These are phyloP conservation scores for Leccinum subspadiceum DNA, from an alignment of 1,284 basidiomycete genomes.

Conservation along the genomic window DNA sequence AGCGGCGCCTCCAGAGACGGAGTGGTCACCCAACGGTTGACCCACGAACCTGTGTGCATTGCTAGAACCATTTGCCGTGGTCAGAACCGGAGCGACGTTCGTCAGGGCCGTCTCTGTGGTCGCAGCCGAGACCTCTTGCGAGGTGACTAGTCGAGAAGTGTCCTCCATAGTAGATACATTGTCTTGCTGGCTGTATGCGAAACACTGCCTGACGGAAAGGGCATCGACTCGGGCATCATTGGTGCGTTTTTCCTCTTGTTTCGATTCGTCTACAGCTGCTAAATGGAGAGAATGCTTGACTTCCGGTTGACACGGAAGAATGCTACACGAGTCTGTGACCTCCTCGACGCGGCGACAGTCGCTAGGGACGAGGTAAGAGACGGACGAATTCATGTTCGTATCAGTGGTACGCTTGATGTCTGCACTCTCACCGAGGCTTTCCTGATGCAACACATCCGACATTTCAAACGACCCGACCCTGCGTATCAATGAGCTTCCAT, in stretches of 20 bases:
- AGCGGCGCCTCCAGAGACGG: background rate
- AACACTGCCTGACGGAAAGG: background rate
- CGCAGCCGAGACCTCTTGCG: background rate
- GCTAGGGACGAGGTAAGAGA: background rate
- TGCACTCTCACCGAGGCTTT: background rate
- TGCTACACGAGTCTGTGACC: background rate
- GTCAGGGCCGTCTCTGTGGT: background rate
- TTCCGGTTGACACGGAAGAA: background rate
- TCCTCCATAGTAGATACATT: background rate
- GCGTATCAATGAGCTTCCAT: constrained; percentile 1
- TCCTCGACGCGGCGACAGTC: background rate
- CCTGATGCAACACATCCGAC: background rate
- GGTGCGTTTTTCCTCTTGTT: background rate
- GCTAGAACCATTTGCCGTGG: background rate
- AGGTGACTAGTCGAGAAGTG: background rate
- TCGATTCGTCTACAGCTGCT: background rate
- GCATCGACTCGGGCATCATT: background rate
- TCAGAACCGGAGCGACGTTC: background rate
- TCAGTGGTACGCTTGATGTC: background rate
- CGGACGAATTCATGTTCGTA: background rate
- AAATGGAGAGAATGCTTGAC: background rate
- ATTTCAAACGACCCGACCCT: constrained; percentile 1
- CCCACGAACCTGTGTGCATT: background rate
- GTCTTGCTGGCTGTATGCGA: background rate
- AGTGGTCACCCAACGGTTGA: background rate